phyloP scores from a whole-genome alignment of 2,329 filamentous ascomycete genomes.

The Ceratocystis variospora region DNA sequence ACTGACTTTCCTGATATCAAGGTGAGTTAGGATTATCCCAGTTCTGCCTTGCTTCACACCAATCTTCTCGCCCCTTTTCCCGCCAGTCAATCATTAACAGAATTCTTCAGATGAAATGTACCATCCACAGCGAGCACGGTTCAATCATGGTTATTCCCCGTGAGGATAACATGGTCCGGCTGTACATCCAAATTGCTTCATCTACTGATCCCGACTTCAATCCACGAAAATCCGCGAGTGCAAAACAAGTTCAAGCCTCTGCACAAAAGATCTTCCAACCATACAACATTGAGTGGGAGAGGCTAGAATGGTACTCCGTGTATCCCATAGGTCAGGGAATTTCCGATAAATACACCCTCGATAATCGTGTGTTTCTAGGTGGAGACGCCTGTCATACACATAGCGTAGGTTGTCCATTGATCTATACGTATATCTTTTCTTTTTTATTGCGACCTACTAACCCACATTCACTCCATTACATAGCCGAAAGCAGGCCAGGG shows the following conservation, averaged over 20 bases:
- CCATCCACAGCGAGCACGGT: slow-evolving; percentile 58
- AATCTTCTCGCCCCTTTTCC: not conserved
- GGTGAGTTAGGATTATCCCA: slow-evolving; percentile 27
- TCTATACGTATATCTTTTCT: not conserved
- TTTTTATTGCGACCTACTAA: slow-evolving; percentile 28
- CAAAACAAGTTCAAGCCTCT: slow-evolving; percentile 48
- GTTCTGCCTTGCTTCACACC: not conserved
- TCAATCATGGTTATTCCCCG: slow-evolving; percentile 69
- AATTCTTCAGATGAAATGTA: slow-evolving; percentile 49
- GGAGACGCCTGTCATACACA: slow-evolving; percentile 72
- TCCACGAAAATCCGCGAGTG: slow-evolving; percentile 48
- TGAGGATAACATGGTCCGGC: slow-evolving; percentile 48
- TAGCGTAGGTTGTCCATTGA: slow-evolving; percentile 37
- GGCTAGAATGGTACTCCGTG: slow-evolving; percentile 60
- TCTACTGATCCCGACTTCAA: slow-evolving; percentile 48
- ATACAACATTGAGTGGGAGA: slow-evolving; percentile 53
- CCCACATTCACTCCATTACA: slow-evolving; percentile 20
- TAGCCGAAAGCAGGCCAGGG: slow-evolving; percentile 64
- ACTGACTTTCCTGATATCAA: slow-evolving; percentile 69
- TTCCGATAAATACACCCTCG: slow-evolving; percentile 51
- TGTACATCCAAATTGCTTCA: slow-evolving; percentile 55
- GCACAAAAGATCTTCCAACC: slow-evolving; percentile 53
- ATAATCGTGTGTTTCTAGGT: slow-evolving; percentile 58
- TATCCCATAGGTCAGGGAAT: slow-evolving; percentile 67
- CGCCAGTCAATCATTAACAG: slow-evolving; percentile 27